Conservation (phyloP, 768 basidiomycete genomes). For the Amanita rimosa region DNA sequence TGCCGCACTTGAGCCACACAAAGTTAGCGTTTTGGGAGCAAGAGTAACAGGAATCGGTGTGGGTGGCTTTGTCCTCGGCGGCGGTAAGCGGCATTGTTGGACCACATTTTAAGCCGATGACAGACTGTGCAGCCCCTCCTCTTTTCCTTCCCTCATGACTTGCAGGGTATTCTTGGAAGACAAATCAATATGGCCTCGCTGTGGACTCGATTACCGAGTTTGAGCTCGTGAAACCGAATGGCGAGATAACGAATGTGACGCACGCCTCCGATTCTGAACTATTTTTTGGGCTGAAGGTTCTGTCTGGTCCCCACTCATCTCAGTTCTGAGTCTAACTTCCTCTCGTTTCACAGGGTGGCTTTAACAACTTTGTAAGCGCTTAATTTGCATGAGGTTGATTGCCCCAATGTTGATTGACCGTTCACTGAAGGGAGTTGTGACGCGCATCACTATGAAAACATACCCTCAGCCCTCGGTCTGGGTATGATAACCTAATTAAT, state of each 20-base stretch:
- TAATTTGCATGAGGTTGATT: neutral
- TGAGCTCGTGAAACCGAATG: slow-evolving; percentile 49
- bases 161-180: slow-evolving; percentile 47
- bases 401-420: neutral
- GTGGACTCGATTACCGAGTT: slow-evolving; percentile 40
- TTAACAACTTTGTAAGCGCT: slow-evolving; percentile 41
- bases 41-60: slow-evolving; percentile 37
- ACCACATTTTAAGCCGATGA: slow-evolving; percentile 18
- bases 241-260: slow-evolving; percentile 27
- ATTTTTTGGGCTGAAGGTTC: slow-evolving; percentile 31
- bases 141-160: too few relatives aligned
- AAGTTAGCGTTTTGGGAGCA: slow-evolving; percentile 36
- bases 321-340: neutral
- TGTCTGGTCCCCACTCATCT: neutral
- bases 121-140: slow-evolving; percentile 22
- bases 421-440: slow-evolving; percentile 44
- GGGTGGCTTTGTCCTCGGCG: slow-evolving; percentile 36
- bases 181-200: slow-evolving; percentile 41
- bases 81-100: slow-evolving; percentile 30
- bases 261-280: slow-evolving; percentile 22
- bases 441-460: slow-evolving; percentile 40
- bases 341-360: slow-evolving; percentile 36
- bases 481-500: slow-evolving; percentile 26
- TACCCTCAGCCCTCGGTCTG: slow-evolving; percentile 48
- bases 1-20: slow-evolving; percentile 24